Percentiles rank a stretch among this genome's conserved stretches.
Conservation (phyloP, 2,329 filamentous ascomycete species). For the Venturia nashicola region DNA sequence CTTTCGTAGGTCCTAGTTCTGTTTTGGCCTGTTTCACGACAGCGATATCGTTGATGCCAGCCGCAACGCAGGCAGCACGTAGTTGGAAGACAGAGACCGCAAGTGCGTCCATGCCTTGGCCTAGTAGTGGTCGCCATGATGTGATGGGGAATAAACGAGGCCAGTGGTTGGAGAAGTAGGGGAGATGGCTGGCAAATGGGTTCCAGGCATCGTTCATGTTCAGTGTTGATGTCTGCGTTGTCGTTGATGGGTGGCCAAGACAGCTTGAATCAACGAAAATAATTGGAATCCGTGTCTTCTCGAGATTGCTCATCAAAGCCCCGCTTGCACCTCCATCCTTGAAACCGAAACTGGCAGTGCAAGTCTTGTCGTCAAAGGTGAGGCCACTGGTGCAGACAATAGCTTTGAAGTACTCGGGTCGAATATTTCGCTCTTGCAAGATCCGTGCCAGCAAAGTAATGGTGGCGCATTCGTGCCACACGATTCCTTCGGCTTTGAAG, state of each 20-base stretch:
- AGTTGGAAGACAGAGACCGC: background rate
- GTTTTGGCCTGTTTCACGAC: background rate
- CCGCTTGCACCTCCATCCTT: background rate
- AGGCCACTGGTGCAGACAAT: background rate
- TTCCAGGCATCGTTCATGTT: background rate
- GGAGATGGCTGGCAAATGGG: background rate
- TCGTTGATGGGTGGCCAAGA: background rate
- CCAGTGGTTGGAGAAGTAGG: background rate
- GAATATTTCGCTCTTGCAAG: background rate
- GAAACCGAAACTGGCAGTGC: background rate
- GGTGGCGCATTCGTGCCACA: constrained; percentile 1
- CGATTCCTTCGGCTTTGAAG: background rate
- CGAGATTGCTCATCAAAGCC: background rate
- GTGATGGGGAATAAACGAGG: background rate
- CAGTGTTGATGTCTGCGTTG: background rate
- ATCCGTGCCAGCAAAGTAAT: background rate
- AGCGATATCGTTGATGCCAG: background rate
- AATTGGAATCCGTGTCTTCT: background rate
- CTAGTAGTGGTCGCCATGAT: background rate
- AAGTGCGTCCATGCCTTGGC: background rate
- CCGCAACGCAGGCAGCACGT: background rate
- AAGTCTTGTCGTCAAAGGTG: background rate
- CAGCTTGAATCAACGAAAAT: background rate
- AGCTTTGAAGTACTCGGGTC: background rate
- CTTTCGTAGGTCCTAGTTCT: background rate